phyloP scores from a whole-genome alignment of 305 asterid genomes.

The Vinca major region DNA sequence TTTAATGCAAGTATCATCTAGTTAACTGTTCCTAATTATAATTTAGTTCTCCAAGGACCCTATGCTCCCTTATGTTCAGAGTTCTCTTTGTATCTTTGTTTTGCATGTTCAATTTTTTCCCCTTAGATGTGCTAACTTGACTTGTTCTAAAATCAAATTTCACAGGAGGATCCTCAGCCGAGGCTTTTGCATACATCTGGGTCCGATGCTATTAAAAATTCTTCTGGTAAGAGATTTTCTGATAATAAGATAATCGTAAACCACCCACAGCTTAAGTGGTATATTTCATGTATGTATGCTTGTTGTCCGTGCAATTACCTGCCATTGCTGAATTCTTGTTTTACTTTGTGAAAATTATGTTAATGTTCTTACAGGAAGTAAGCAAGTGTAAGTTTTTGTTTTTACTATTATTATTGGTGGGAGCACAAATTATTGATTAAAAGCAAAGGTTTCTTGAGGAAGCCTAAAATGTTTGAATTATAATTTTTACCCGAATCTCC shows the following conservation, averaged over 20 bases:
- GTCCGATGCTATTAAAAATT: conserved; percentile 42
- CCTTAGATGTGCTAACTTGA: neutral
- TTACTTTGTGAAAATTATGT: neutral
- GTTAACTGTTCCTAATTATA: conserved; percentile 13
- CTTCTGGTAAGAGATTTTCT: conserved; percentile 32
- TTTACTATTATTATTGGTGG: neutral
- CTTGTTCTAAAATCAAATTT: conserved; percentile 8
- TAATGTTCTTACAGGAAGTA: neutral
- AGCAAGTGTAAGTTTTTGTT: neutral
- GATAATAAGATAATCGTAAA: neutral
- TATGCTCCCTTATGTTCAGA: neutral
- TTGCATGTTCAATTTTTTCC: neutral
- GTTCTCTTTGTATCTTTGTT: neutral
- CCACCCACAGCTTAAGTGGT: neutral
- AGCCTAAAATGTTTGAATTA: neutral
- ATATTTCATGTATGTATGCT: neutral
- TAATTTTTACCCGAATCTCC: neutral
- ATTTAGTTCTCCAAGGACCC: neutral
- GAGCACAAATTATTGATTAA: neutral
- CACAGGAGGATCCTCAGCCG: conserved; percentile 36
- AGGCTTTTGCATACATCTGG: conserved; percentile 67
- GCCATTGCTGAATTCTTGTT: neutral
- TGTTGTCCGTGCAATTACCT: neutral
- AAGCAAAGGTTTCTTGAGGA: neutral
- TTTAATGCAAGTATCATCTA: conserved; percentile 12